These are phyloP conservation scores for Piper betle DNA, from an alignment of 164 flowering plant species.

Conservation along the genomic window DNA sequence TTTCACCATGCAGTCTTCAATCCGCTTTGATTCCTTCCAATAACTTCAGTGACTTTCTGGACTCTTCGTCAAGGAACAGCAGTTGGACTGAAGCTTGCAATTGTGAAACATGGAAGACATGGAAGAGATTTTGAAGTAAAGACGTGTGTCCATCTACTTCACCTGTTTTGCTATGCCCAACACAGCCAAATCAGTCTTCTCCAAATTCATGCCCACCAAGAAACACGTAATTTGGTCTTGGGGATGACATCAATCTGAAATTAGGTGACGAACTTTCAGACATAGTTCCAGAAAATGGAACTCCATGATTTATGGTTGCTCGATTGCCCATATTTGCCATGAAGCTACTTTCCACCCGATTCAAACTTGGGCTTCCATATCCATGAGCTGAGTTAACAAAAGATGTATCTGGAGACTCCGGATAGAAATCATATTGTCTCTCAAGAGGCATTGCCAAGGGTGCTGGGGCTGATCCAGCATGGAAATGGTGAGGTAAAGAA, in stretches of 20 bases:
- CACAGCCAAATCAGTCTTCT: too few relatives aligned
- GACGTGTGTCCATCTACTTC: too few relatives aligned
- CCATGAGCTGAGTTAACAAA: slow-evolving; percentile 35
- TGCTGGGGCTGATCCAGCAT: slow-evolving; percentile 98
- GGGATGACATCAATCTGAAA: slow-evolving; percentile 51
- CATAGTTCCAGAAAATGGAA: slow-evolving; percentile 37
- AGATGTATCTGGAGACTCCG: slow-evolving; percentile 60
- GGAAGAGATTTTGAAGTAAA: too few relatives aligned
- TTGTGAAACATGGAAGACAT: too few relatives aligned
- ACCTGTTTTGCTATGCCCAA: too few relatives aligned
- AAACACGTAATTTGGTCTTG: slow-evolving; percentile 47
- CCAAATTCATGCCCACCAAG: too few relatives aligned
- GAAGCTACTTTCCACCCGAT: slow-evolving; percentile 37
- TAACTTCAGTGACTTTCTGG: too few relatives aligned
- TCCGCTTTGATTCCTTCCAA: too few relatives aligned
- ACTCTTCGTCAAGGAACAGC: too few relatives aligned
- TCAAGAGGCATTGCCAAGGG: slow-evolving; percentile 72
- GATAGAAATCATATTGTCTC: slow-evolving; percentile 53
- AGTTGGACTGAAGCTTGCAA: too few relatives aligned
- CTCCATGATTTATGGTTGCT: slow-evolving; percentile 33
- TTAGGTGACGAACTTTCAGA: slow-evolving; percentile 56
- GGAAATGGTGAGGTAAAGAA: slow-evolving; percentile 40
- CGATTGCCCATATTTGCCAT: slow-evolving; percentile 44
- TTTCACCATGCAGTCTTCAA: too few relatives aligned
- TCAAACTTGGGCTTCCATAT: slow-evolving; percentile 41